Percentiles rank a stretch among this genome's conserved stretches.
phyloP scores from a whole-genome alignment of 2,329 filamentous ascomycete genomes.

The Aspergillus piperis region DNA sequence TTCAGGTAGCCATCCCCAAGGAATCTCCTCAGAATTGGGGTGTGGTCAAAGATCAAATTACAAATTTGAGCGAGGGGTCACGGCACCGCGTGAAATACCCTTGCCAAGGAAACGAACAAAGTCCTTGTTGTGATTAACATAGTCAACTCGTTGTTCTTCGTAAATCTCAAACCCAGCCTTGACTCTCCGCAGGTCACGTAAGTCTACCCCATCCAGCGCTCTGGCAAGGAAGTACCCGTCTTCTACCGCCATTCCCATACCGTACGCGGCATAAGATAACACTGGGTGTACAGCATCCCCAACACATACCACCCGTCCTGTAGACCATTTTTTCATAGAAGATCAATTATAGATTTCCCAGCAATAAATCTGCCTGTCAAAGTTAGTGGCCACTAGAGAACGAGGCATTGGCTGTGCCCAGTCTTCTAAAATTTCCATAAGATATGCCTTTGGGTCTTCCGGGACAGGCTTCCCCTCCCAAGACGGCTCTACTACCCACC shows the following conservation, averaged over 20 bases:
- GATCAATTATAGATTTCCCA: slow-evolving; percentile 8
- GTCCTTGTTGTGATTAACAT: slow-evolving; percentile 9
- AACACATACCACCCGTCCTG: not conserved
- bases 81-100: slow-evolving; percentile 1
- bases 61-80: slow-evolving; percentile 4
- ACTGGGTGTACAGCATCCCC: slow-evolving; percentile 5
- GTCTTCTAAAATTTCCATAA: not conserved
- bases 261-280: slow-evolving; percentile 7
- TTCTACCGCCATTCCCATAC: slow-evolving; percentile 12
- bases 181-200: not conserved
- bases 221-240: slow-evolving; percentile 7
- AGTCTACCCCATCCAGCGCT: not conserved
- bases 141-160: slow-evolving; percentile 2
- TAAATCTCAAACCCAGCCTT: slow-evolving; percentile 7
- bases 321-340: slow-evolving; percentile 6
- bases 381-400: not conserved
- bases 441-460: slow-evolving; percentile 12
- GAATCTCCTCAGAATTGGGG: not conserved
- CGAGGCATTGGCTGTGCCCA: slow-evolving; percentile 7
- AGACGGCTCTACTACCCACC: slow-evolving; percentile 25
- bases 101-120: not conserved
- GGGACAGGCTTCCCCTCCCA: slow-evolving; percentile 22
- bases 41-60: slow-evolving; percentile 7
- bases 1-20: not conserved
- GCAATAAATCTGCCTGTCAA: slow-evolving; percentile 1